Evolutionary conservation across 225 moss, liverwort and hornwort species (phyloP), one percentile per base, ranked within the genome.

Genomic region (Polytrichum formosum): DNA sequence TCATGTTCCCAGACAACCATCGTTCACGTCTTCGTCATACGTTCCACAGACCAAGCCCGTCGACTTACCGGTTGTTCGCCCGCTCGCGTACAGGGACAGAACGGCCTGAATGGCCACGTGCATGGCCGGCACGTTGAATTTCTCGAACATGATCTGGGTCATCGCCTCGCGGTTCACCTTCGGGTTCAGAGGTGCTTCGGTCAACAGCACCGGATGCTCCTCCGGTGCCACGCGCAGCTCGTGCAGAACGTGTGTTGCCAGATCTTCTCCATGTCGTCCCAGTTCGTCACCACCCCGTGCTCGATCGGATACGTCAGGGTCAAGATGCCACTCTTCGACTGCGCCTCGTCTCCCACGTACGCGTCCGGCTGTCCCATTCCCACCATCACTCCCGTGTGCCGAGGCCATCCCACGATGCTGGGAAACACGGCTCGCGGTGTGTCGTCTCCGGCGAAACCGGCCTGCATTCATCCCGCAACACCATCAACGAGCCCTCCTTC

Each of bases 361-460:
- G 81, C 81, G 64, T 82, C 81, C 81, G 78, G 74, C 74, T 82
- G 77, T 5, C 84, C 85, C 82, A 86, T 86, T 10, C 85, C 85
- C 6, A 86, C 87, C 84, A 88, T 88, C 28, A 88, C 87, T 53
- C 87, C 84, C 0, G 81, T 88, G 75, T 84, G 84, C 26, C 82
- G 53, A 0, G 87, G 93, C 10, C 85, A 81, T 16, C 90, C 90
- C 16, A 93, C 93, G 21, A 93, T 93, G 33, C 93, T 93, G 26
- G 93, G 90, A 26, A 93, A 93, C 0, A 93, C 93, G 5, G 89
- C 93, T 4, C 88, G 83, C 7, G 90, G 93, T 0, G 93, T 90
- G 67, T 93, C 93, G 19, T 93, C 92, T 72, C 92, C 92, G 1
- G 92, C 92, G 63, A 93, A 90, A 18, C 93, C 93, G 33, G 92